Percentiles rank a stretch among this genome's conserved stretches.
Evolutionary conservation across 1,284 basidiomycete genomes (phyloP).

Genomic region (Golubevia sp.): DNA sequence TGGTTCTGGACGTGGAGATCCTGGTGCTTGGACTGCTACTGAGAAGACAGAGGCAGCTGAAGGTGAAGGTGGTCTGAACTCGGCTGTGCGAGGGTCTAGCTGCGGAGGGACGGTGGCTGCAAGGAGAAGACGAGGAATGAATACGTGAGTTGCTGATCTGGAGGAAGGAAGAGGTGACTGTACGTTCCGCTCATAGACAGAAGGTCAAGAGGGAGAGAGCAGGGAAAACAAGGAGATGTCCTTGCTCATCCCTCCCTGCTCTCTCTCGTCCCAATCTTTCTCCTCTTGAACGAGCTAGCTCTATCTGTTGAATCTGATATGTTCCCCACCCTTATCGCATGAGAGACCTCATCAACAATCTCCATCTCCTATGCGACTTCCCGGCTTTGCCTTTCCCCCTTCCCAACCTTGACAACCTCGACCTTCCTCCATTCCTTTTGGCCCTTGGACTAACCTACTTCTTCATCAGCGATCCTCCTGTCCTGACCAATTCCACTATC

Average conservation of each 20-base stretch:
- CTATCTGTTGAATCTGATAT: too few relatives aligned
- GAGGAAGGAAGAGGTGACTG: not conserved
- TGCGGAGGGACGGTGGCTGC: constrained; percentile 45
- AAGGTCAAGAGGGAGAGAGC: too few relatives aligned
- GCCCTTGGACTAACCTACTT: constrained; percentile 23
- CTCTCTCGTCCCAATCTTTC: too few relatives aligned
- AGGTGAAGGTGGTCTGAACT: constrained; percentile 46
- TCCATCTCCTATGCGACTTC: too few relatives aligned
- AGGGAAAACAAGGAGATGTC: too few relatives aligned
- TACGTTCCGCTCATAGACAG: too few relatives aligned
- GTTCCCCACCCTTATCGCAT: too few relatives aligned
- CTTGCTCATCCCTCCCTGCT: too few relatives aligned
- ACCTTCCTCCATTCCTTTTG: not conserved
- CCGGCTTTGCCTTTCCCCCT: too few relatives aligned
- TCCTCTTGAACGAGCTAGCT: too few relatives aligned
- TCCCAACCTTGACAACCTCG: too few relatives aligned
- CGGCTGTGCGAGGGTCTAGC: constrained; percentile 46
- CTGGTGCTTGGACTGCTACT: constrained; percentile 53
- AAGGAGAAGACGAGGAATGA: not conserved
- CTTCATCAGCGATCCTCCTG: constrained; percentile 31
- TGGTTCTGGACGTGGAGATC: constrained; percentile 22
- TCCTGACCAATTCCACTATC: constrained; percentile 16
- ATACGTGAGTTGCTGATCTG: not conserved
- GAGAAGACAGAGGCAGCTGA: constrained; percentile 53
- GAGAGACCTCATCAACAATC: too few relatives aligned